Base-by-base conservation (phyloP, 495 filamentous ascomycete species). In the Aspergillus bertholletiae region DNA sequence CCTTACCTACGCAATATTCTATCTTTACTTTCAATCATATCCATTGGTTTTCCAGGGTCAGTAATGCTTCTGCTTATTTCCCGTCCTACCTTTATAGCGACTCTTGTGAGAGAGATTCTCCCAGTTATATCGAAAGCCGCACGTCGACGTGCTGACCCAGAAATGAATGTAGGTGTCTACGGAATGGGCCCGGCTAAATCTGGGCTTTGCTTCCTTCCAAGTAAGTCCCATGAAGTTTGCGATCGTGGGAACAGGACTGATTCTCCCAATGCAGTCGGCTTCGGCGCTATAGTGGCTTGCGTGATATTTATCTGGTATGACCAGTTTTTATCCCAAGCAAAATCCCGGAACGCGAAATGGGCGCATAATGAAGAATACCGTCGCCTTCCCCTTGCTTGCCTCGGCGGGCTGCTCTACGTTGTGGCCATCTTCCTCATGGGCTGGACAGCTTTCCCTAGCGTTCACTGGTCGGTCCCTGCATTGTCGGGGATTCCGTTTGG, bases 401-500 rank as follows among this genome's bases (percentile, higher is more conserved):
- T 70, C 35, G 72, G 72, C 5, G 72, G 69, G 7, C 72, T 71
- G 0, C 51, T 75, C 0, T 74, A 71, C 30, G 72, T 72, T 3
- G 54, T 74, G 22, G 64, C 72, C 2, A 61, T 73, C 3, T 71
- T 74, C 50, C 74, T 71, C 69, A 61, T 75, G 3, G 71, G 71
- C 8, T 74, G 72, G 72, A 68, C 71, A 11, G 57, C 71, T 12
- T 68, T 63, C n/a, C 53, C 61, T 2, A 60, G 62, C 34, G 70
- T 72, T 39, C 72, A 68, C 49, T 74, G 72, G 72, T 69, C 71
- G 11, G 64, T 71, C 1, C 72, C 72, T 7, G 68, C 73, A 58
- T 51, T 69, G 1, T 71, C 69, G 6, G 70, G 72, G 3, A 65
- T 73, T 27, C 61, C 67, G 7, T 75, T 74, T 44, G 73, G 73